Evolutionary conservation across 495 filamentous ascomycete species (phyloP).

Genomic region (Aspergillus heteromorphus): DNA sequence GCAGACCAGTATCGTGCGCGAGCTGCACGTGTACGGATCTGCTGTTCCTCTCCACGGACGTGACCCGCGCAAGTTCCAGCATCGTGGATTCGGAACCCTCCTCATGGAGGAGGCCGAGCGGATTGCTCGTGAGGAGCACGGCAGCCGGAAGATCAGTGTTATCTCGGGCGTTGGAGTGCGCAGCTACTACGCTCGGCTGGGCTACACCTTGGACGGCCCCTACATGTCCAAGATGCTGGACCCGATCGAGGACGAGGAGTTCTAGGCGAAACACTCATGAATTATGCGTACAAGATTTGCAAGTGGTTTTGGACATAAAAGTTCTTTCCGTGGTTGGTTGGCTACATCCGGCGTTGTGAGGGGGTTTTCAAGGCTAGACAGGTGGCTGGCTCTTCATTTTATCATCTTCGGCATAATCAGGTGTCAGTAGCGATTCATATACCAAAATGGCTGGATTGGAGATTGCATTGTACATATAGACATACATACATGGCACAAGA

Average conservation of each 20-base stretch:
- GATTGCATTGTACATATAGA: slow-evolving; percentile 6
- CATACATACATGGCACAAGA: slow-evolving; percentile 1
- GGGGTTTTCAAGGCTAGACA: background rate
- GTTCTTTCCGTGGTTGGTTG: background rate
- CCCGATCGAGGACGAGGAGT: slow-evolving; percentile 40
- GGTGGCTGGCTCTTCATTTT: background rate
- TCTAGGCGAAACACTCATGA: background rate
- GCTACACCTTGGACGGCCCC: slow-evolving; percentile 85
- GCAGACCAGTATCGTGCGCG: slow-evolving; percentile 85
- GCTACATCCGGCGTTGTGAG: slow-evolving; percentile 1
- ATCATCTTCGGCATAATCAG: background rate
- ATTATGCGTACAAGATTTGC: background rate
- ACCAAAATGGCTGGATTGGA: background rate
- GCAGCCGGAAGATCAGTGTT: slow-evolving; percentile 87
- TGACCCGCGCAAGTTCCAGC: slow-evolving; percentile 94
- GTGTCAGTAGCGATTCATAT: background rate
- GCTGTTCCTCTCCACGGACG: slow-evolving; percentile 92
- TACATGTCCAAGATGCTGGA: slow-evolving; percentile 76
- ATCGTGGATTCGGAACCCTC: slow-evolving; percentile 93
- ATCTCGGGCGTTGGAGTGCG: slow-evolving; percentile 94
- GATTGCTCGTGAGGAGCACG: slow-evolving; percentile 89
- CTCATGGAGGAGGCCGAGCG: slow-evolving; percentile 97
- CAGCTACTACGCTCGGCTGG: slow-evolving; percentile 87
- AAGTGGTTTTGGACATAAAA: slow-evolving; percentile 4
- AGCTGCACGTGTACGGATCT: slow-evolving; percentile 93